phyloP scores from a whole-genome alignment of 78 protist genomes.

The Speleostelium caveatum region DNA sequence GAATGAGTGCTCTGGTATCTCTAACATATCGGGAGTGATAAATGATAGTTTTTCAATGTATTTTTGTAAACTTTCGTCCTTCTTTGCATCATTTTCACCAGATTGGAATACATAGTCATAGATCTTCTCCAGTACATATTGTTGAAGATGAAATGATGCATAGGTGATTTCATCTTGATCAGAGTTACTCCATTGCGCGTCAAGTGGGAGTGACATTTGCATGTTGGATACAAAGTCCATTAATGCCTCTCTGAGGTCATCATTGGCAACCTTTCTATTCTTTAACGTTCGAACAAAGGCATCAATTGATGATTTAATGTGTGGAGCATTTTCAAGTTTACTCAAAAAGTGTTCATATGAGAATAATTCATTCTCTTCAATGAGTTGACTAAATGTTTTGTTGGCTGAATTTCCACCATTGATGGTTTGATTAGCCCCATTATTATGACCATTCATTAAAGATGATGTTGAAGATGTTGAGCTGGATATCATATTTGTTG shows the following conservation, averaged over 20 bases:
- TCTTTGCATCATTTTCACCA: constrained; percentile 9
- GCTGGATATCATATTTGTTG: constrained; percentile 8
- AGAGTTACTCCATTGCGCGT: constrained; percentile 26
- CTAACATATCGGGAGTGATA: constrained; percentile 21
- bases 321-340: constrained; percentile 33
- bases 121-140: constrained; percentile 64
- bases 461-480: background rate
- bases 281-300: constrained; percentile 41
- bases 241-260: constrained; percentile 56
- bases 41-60: constrained; percentile 6
- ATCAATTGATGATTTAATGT: constrained; percentile 59
- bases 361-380: constrained; percentile 33
- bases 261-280: constrained; percentile 67
- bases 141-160: constrained; percentile 51
- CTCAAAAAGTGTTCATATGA: constrained; percentile 38
- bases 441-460: background rate
- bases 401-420: no score
- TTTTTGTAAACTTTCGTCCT: constrained; percentile 1
- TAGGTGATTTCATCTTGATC: constrained; percentile 18
- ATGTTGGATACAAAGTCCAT: constrained; percentile 50
- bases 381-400: constrained; percentile 3
- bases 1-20: constrained; percentile 4
- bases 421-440: no score
- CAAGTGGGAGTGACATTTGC: constrained; percentile 21
- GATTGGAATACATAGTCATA: constrained; percentile 59